These are phyloP conservation scores for Rubia tinctorum DNA, from an alignment of 305 asterid species.

Conservation along the genomic window DNA sequence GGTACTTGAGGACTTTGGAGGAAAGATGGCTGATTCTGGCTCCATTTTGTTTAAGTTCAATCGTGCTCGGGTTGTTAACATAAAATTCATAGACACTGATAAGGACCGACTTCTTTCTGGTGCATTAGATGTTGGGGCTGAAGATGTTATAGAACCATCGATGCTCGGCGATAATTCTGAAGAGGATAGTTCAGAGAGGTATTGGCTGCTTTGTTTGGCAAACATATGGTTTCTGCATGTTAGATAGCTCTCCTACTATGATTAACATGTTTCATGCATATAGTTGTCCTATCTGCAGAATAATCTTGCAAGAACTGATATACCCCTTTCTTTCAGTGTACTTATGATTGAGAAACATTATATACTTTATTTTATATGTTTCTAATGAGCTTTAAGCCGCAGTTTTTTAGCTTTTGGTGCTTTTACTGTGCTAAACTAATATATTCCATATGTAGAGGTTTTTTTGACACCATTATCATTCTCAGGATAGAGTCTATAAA, in stretches of 20 bases:
- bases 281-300: background rate
- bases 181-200: constrained; percentile 67
- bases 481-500: constrained; percentile 49
- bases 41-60: constrained; percentile 81
- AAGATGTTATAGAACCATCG: constrained; percentile 77
- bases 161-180: constrained; percentile 51
- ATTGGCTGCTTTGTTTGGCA: background rate
- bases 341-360: background rate
- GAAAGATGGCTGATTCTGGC: constrained; percentile 91
- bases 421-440: background rate
- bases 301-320: background rate
- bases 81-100: constrained; percentile 60
- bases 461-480: constrained; percentile 3
- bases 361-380: background rate
- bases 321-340: background rate
- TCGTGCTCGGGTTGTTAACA: constrained; percentile 69
- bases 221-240: background rate
- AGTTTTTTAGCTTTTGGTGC: background rate
- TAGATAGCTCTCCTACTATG: background rate
- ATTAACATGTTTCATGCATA: background rate
- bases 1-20: constrained; percentile 72
- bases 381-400: background rate
- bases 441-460: background rate
- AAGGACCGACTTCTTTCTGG: constrained; percentile 65
- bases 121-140: constrained; percentile 94